Base-by-base conservation (phyloP, 352 stramenopile genomes). In the Phytophthora constricta region DNA sequence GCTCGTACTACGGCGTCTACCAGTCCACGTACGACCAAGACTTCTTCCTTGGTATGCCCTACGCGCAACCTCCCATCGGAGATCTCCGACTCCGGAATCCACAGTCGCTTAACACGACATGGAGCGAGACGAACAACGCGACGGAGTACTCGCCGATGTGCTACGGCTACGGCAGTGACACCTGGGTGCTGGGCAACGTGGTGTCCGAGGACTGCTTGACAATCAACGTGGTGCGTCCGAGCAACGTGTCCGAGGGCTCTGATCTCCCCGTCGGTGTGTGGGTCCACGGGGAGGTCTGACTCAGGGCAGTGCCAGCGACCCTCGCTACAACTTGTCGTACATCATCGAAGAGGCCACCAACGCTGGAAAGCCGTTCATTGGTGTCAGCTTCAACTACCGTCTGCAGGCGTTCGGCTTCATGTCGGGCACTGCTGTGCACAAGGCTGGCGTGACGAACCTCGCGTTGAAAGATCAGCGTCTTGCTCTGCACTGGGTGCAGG, bases 381-480 rank as follows among this genome's bases (percentile, higher is more conserved):
- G 63, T 16, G 71, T 80, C 3, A 82, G 69, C 53, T 49, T 78
- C 39, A 82, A 82, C 58, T 82, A 82, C 67, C 62, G 74, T 27
- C 63, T 80, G 2, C 47, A 65, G 26, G 66, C 66, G 1, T 74
- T 80, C 46, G 74, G 74, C 0, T 82, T 79, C 63, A 49, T 82
- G 43, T 73, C 39, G 46, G 53, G 61, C 9, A 61, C 63, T 14
- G 70, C 62, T 11, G 74, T 70, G 10, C 55, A 72, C 19, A 74
- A 87, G 45, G 84, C 84, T 4, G 61, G 84, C 5, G 76, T 74
- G 58, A 86, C 87, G 9, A 98, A 97, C 50, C 93, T 91, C 61
- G 89, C 84, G 0, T 60, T 97, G 23, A 84, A 93, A 63, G 92
- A 98, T 74, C 92, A 98, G 63, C 67, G 80, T 17, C 73, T 92